These are phyloP conservation scores for Breynia disticha DNA, from an alignment of 441 rosid genomes.

Conservation along the genomic window DNA sequence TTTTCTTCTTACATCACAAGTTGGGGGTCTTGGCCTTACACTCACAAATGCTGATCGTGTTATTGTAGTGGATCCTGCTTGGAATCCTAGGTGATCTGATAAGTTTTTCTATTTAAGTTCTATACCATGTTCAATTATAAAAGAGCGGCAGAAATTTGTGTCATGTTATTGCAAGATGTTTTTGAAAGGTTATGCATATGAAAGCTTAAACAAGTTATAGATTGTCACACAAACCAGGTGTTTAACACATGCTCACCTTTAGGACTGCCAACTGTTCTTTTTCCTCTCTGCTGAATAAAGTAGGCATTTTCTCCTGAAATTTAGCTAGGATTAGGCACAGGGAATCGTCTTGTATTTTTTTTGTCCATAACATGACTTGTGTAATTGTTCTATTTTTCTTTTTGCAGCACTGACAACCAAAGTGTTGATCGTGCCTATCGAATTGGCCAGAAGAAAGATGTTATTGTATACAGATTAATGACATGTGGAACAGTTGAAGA, in stretches of 20 bases:
- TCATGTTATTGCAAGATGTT: too few species aligned
- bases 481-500: slow-evolving; percentile 97
- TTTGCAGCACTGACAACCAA: slow-evolving; percentile 79
- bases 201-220: too few species aligned
- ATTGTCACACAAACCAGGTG: too few species aligned
- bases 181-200: too few species aligned
- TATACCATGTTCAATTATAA: too few species aligned
- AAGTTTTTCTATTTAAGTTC: slow-evolving; percentile 2
- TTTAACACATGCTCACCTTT: too few species aligned
- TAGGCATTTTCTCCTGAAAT: too few species aligned
- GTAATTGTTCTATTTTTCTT: neutral
- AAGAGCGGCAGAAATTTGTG: too few species aligned
- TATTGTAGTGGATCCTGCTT: slow-evolving; percentile 95
- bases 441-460: slow-evolving; percentile 92
- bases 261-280: too few species aligned
- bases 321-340: too few species aligned
- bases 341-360: too few species aligned
- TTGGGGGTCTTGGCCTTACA: slow-evolving; percentile 97
- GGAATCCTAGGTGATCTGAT: slow-evolving; percentile 79
- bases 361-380: neutral
- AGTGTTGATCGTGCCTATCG: slow-evolving; percentile 96
- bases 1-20: slow-evolving; percentile 90
- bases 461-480: slow-evolving; percentile 89
- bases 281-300: too few species aligned
- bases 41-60: slow-evolving; percentile 95